These are phyloP conservation scores for Plenodomus biglobosus DNA, from an alignment of 2,329 filamentous ascomycete genomes.

Conservation along the genomic window DNA sequence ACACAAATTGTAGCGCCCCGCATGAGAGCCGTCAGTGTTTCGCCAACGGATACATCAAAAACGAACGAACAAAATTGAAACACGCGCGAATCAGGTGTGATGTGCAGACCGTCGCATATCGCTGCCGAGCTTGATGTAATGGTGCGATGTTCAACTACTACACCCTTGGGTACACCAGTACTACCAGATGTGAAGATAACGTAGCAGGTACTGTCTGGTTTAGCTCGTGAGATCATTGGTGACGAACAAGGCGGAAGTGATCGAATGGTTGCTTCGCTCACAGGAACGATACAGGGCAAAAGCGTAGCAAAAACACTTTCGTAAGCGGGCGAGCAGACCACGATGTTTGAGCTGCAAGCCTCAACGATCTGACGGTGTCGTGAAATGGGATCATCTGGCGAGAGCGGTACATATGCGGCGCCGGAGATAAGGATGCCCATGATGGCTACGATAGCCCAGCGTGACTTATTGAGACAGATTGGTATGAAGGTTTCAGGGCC, in stretches of 20 bases:
- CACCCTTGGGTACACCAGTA: slow-evolving; percentile 38
- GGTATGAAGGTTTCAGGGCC: slow-evolving; percentile 39
- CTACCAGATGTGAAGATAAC: slow-evolving; percentile 39
- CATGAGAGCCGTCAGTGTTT: slow-evolving; percentile 37
- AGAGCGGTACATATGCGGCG: slow-evolving; percentile 36
- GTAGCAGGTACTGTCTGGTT: slow-evolving; percentile 27
- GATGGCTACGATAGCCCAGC: slow-evolving; percentile 42
- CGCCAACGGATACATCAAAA: slow-evolving; percentile 40
- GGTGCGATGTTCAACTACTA: slow-evolving; percentile 34
- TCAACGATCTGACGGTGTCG: slow-evolving; percentile 32
- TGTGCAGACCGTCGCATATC: slow-evolving; percentile 30
- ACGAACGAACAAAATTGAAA: slow-evolving; percentile 42
- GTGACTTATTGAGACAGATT: slow-evolving; percentile 42
- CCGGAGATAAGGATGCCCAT: slow-evolving; percentile 42
- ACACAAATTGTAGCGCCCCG: slow-evolving; percentile 40
- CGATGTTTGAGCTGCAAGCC: slow-evolving; percentile 29
- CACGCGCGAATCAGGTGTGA: slow-evolving; percentile 32
- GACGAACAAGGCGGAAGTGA: slow-evolving; percentile 12
- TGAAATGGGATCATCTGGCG: slow-evolving; percentile 29
- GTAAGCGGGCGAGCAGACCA: slow-evolving; percentile 34
- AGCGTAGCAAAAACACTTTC: slow-evolving; percentile 17
- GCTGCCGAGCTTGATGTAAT: slow-evolving; percentile 33
- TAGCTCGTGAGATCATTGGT: slow-evolving; percentile 16
- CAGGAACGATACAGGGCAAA: slow-evolving; percentile 19
- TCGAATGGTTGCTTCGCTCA: slow-evolving; percentile 21